Base-by-base conservation (phyloP, 805 yeast genomes). In the Saccharomycopsis sp. region DNA sequence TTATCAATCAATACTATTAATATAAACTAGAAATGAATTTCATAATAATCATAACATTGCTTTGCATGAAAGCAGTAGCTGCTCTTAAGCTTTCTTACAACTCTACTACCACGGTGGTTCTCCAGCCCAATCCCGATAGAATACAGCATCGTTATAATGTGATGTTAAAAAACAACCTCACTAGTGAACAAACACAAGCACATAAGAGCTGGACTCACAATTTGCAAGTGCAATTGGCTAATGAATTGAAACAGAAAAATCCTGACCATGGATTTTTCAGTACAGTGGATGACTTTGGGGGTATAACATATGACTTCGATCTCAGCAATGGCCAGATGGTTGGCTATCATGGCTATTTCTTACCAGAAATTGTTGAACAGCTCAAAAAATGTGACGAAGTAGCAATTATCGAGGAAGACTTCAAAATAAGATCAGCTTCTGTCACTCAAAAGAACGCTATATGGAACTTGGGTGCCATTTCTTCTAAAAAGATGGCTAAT, bases 131-230 rank as follows among this genome's bases (percentile, higher is more conserved):
- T 17, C 3, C 19, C 19, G 22, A 19, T 17, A 44, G 12, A 44
- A 44, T 44, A 44, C 49, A 3, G 5, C 49, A 44, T 44, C 49
- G 49, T 44, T 44, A 44, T 17, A 44, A 44, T 44, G 49, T 44
- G 7, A 17, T 44, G 22, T 44, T 44, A 12, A 44, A 44, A 17
- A 44, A 17, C 7, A 19, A 44, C 12, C 12, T 44, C 7, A 44
- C 49, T 17, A 7, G 5, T 5, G 49, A 44, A 8, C 49, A 44
- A 17, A 44, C 12, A 3, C 5, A n/a, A 12, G 12, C 3, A 12
- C 49, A 44, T 17, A 44, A 44, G 22, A 19, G 22, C 19, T 44
- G 49, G 49, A 44, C 22, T 12, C 49, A 44, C 22, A 8, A 44
- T 17, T 44, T 44, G 22, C 49, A 44, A 17, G 22, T 44, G 12